Evolutionary conservation across 2,329 filamentous ascomycete genomes (phyloP).

Genomic region (Xenosphaeropsis pyriputrescens): DNA sequence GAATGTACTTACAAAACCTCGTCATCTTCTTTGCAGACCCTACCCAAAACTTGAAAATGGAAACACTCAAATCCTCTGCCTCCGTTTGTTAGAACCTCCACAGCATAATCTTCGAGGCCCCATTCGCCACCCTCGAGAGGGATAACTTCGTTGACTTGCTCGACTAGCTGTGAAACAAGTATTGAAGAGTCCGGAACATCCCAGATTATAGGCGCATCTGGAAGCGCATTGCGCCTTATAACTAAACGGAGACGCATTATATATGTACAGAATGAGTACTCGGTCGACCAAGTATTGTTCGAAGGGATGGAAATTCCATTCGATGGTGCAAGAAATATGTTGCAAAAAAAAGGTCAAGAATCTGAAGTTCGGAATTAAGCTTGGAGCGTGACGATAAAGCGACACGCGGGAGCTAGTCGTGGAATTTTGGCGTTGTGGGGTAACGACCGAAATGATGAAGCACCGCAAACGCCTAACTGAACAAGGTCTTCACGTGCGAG

Average conservation of each 20-base stretch:
- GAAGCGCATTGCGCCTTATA: constrained; percentile 59
- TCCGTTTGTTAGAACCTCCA: constrained; percentile 47
- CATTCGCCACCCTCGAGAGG: constrained; percentile 69
- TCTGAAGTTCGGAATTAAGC: neutral
- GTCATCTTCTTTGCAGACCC: constrained; percentile 68
- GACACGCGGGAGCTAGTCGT: too few species aligned
- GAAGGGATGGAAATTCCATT: too few species aligned
- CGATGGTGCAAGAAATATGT: too few species aligned
- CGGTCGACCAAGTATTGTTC: too few species aligned
- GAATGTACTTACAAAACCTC: constrained; percentile 52
- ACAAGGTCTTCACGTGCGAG: too few species aligned
- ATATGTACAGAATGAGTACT: too few species aligned
- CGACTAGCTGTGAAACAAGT: constrained; percentile 64
- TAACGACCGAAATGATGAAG: too few species aligned
- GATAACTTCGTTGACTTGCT: constrained; percentile 64
- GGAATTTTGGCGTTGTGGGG: too few species aligned
- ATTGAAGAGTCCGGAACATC: constrained; percentile 41
- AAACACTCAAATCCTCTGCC: constrained; percentile 68
- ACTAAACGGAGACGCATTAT: constrained; percentile 58
- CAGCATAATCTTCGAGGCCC: constrained; percentile 81
- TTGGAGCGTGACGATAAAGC: too few species aligned
- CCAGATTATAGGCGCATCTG: constrained; percentile 60
- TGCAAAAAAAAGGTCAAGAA: neutral
- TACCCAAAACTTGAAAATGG: constrained; percentile 62
- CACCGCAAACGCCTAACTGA: too few species aligned